Conservation (phyloP, 805 yeast genomes). For the Saccharomycopsis malanga region DNA sequence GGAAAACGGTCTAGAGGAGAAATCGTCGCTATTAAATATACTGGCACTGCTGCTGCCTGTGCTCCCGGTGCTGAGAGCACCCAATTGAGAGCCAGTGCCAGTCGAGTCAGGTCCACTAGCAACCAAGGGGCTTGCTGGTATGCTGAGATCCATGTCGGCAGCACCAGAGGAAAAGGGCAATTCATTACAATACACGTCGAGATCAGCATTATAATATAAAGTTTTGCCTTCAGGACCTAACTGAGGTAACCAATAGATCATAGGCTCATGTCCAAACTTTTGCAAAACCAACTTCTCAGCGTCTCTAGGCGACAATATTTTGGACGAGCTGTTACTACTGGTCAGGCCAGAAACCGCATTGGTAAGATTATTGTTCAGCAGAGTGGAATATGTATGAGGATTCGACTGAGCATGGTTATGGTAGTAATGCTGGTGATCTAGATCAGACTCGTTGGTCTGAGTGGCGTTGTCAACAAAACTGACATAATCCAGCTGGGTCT, state of each 20-base stretch:
- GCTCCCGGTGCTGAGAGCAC: neutral
- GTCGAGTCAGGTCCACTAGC: no score
- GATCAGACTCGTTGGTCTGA: neutral
- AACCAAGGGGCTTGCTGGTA: neutral
- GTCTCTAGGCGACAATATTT: constrained; percentile 15
- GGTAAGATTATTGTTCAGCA: neutral
- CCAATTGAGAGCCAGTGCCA: no score
- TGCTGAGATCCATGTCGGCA: neutral
- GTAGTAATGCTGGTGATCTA: neutral
- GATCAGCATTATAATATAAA: constrained; percentile 52
- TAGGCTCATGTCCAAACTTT: constrained; percentile 4
- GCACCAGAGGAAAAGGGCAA: constrained; percentile 38
- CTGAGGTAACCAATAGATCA: constrained; percentile 50
- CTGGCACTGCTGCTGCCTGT: neutral
- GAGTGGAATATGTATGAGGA: neutral
- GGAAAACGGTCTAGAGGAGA: neutral
- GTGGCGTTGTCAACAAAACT: neutral
- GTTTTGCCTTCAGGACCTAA: constrained; percentile 48
- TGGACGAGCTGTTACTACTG: constrained; percentile 3
- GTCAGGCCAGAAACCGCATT: neutral
- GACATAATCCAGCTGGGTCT: neutral
- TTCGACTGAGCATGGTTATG: neutral
- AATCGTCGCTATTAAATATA: neutral
- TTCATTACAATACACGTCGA: constrained; percentile 52
- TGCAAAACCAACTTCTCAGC: constrained; percentile 6